phyloP scores from a whole-genome alignment of 73 alveolate genomes.

The Paramecium pentaurelia region DNA sequence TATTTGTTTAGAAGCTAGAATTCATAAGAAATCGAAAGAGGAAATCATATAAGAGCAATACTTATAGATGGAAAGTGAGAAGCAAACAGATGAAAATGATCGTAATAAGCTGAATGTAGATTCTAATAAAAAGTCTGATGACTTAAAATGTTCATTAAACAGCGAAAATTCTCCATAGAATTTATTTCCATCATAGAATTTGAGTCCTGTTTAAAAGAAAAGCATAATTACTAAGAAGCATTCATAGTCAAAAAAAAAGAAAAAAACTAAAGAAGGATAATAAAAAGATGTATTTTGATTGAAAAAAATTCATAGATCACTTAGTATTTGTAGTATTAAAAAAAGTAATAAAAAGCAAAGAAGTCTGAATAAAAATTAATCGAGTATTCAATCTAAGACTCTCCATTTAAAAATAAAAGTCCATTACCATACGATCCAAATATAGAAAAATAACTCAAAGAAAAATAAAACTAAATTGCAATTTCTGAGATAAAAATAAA shows the following conservation, averaged over 20 bases:
- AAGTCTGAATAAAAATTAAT: neutral
- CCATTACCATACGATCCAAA: neutral
- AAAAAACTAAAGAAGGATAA: neutral
- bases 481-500: conserved; percentile 11
- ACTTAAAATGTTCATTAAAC: neutral
- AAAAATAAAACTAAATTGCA: neutral
- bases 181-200: neutral
- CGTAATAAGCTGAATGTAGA: neutral
- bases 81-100: neutral
- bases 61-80: neutral
- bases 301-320: neutral
- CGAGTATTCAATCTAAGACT: neutral
- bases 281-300: neutral
- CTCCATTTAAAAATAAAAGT: conserved; percentile 22
- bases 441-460: neutral
- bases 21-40: neutral
- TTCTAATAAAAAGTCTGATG: conserved; percentile 2
- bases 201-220: neutral
- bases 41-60: neutral
- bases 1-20: conserved; percentile 5
- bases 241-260: neutral
- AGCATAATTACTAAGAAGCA: neutral
- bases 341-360: neutral
- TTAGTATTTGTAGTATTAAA: neutral
- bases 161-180: neutral